These are phyloP conservation scores for Boletus pseudopeckii DNA, from an alignment of 768 basidiomycete genomes.

Conservation along the genomic window DNA sequence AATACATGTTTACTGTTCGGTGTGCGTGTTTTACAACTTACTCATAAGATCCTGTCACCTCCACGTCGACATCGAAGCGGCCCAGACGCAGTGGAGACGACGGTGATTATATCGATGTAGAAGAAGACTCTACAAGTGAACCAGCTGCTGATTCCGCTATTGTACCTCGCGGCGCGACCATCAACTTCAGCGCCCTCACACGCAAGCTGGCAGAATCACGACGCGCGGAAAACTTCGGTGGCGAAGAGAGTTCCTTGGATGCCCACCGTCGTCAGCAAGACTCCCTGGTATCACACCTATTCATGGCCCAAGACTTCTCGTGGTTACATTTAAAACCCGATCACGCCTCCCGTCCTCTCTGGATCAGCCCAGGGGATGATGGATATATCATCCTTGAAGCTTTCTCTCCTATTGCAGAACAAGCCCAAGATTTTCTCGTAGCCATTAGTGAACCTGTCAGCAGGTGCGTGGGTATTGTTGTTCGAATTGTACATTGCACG, in stretches of 20 bases:
- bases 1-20: not conserved
- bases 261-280: conserved; percentile 72
- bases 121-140: conserved; percentile 48
- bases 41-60: conserved; percentile 20
- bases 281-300: conserved; percentile 74
- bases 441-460: conserved; percentile 99
- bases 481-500: conserved; percentile 27
- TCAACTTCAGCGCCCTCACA: conserved; percentile 81
- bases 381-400: conserved; percentile 95
- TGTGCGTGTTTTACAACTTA: not conserved
- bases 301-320: conserved; percentile 82
- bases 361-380: conserved; percentile 87
- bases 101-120: conserved; percentile 57
- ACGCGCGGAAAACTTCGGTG: conserved; percentile 36
- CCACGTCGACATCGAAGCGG: conserved; percentile 36
- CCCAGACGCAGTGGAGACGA: conserved; percentile 44
- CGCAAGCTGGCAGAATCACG: conserved; percentile 71
- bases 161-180: conserved; percentile 72
- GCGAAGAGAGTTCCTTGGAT: conserved; percentile 53
- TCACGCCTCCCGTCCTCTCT: conserved; percentile 88
- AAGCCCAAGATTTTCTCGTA: conserved; percentile 97
- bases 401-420: conserved; percentile 95
- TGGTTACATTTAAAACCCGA: conserved; percentile 86
- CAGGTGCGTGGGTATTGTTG: conserved; percentile 58
- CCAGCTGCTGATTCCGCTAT: conserved; percentile 36